Evolutionary conservation across 202 grass and related monocot species (phyloP).

Genomic region (Miscanthus sacchariflorus): DNA sequence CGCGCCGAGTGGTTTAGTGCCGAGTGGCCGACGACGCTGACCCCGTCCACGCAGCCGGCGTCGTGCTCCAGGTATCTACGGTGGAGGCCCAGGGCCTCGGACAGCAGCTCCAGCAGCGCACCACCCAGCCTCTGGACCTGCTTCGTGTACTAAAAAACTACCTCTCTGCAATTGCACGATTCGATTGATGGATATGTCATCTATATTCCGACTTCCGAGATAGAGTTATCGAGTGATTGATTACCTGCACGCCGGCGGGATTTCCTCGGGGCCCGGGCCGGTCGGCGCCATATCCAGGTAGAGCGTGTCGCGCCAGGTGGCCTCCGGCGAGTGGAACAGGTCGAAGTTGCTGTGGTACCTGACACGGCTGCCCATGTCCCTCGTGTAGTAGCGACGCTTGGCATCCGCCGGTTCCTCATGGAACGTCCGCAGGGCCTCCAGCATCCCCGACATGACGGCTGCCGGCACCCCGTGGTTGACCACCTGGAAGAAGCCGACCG

Average conservation of each 20-base stretch:
- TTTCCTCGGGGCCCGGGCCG: not conserved
- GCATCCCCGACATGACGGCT: constrained; percentile 2
- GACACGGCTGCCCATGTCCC: not conserved
- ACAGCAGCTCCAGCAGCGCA: not conserved
- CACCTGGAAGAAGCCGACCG: constrained; percentile 27
- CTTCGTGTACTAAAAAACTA: not conserved
- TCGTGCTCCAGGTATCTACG: not conserved
- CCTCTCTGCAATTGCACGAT: no score
- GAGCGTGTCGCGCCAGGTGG: constrained; percentile 30
- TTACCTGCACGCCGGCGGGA: not conserved
- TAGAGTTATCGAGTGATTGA: no score
- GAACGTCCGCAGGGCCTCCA: constrained; percentile 51
- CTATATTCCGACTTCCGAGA: no score
- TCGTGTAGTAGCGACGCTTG: constrained; percentile 43
- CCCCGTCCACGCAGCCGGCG: not conserved
- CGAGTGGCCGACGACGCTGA: not conserved
- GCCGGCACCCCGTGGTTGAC: not conserved
- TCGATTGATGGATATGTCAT: no score
- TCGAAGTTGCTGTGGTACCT: constrained; percentile 35
- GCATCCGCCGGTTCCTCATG: constrained; percentile 32
- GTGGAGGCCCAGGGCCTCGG: not conserved
- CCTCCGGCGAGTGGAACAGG: constrained; percentile 20
- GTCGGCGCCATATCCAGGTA: no score
- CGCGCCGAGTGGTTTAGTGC: not conserved
- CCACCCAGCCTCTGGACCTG: not conserved